Percentiles rank a stretch among this genome's conserved stretches.
These are phyloP conservation scores for Huiozyma naganishii DNA, from an alignment of 805 yeast species.

Conservation along the genomic window DNA sequence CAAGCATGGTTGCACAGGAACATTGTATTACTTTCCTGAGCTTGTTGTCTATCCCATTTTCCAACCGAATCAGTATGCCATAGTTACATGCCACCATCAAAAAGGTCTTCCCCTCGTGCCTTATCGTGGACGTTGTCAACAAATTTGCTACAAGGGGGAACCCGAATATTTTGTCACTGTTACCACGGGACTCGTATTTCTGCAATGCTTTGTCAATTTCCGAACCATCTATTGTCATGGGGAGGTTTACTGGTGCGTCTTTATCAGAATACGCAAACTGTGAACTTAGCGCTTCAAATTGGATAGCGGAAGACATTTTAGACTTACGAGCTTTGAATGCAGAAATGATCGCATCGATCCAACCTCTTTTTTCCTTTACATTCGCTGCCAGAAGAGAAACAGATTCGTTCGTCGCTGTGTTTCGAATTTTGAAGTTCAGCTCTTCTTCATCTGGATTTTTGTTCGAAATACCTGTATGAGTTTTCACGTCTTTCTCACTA, in stretches of 20 bases:
- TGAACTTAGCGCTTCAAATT: constrained; percentile 42
- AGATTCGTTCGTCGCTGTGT: constrained; percentile 46
- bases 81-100: constrained; percentile 47
- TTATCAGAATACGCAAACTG: constrained; percentile 55
- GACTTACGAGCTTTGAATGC: constrained; percentile 36
- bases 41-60: constrained; percentile 3
- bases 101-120: constrained; percentile 35
- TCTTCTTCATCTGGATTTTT: constrained; percentile 8
- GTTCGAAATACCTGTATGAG: constrained; percentile 11
- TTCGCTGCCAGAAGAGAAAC: constrained; percentile 40
- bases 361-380: constrained; percentile 41
- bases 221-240: constrained; percentile 41
- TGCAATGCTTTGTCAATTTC: constrained; percentile 36
- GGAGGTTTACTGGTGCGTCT: constrained; percentile 40
- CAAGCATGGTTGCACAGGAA: constrained; percentile 44
- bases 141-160: constrained; percentile 27
- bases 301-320: constrained; percentile 41
- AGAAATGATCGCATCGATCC: constrained; percentile 43
- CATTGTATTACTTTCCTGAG: constrained; percentile 26
- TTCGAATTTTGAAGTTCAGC: constrained; percentile 40
- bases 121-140: constrained; percentile 37
- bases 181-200: constrained; percentile 16
- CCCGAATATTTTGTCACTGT: not conserved
- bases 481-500: constrained; percentile 1
- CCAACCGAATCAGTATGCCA: constrained; percentile 46